Percentiles rank a stretch among this genome's conserved stretches.
Evolutionary conservation across 176 grass and related monocot genomes (phyloP).

Genomic region (Carex parvula): DNA sequence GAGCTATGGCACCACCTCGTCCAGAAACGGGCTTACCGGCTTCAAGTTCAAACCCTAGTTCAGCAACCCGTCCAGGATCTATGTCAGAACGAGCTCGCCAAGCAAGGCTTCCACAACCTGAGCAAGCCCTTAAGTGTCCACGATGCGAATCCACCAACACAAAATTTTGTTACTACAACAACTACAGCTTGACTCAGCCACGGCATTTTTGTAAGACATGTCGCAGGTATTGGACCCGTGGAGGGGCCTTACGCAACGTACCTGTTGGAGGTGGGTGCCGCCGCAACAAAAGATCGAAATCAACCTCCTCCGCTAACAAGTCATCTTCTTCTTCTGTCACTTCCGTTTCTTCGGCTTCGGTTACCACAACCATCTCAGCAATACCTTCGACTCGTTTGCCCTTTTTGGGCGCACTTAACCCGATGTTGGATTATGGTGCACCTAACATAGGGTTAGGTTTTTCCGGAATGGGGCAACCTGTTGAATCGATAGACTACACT

Average conservation of each 20-base stretch:
- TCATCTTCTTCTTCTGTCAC: slow-evolving; percentile 47
- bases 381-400: slow-evolving; percentile 41
- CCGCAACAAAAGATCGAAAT: slow-evolving; percentile 78
- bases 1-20: slow-evolving; percentile 14
- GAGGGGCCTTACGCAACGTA: slow-evolving; percentile 82
- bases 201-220: slow-evolving; percentile 97
- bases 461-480: slow-evolving; percentile 45
- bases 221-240: slow-evolving; percentile 95
- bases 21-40: slow-evolving; percentile 21
- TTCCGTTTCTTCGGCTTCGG: slow-evolving; percentile 24
- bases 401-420: slow-evolving; percentile 57
- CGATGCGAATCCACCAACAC: slow-evolving; percentile 95
- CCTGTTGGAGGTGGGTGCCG: slow-evolving; percentile 82
- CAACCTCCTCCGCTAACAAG: slow-evolving; percentile 32
- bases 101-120: slow-evolving; percentile 66
- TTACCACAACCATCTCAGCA: slow-evolving; percentile 6
- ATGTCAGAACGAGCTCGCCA: slow-evolving; percentile 69
- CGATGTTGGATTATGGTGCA: slow-evolving; percentile 24
- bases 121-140: slow-evolving; percentile 76
- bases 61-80: slow-evolving; percentile 47
- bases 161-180: slow-evolving; percentile 99
- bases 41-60: slow-evolving; percentile 33
- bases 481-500: slow-evolving; percentile 48
- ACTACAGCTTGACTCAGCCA: slow-evolving; percentile 86
- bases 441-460: slow-evolving; percentile 71